These are phyloP conservation scores for Magnaporthiopsis incrustans DNA, from an alignment of 2,329 filamentous ascomycete genomes.

Conservation along the genomic window DNA sequence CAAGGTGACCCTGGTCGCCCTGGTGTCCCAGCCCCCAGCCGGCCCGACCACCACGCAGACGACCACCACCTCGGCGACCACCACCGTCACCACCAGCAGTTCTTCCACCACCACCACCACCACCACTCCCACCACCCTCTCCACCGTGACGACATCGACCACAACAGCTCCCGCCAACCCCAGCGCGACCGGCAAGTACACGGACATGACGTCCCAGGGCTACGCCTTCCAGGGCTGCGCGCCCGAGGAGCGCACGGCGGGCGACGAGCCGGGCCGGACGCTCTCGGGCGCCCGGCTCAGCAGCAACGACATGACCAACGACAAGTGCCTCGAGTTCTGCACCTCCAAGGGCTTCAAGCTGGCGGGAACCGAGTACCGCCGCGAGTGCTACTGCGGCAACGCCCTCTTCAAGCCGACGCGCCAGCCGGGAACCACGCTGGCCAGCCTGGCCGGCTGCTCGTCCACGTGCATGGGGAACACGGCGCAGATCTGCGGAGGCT, in stretches of 20 bases:
- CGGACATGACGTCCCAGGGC: conserved; percentile 17
- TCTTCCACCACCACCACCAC: conserved; percentile 6
- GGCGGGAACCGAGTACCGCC: conserved; percentile 41
- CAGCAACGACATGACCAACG: conserved; percentile 35
- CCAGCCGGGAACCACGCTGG: conserved; percentile 7
- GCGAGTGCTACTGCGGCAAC: conserved; percentile 44
- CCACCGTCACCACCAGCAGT: conserved; percentile 10
- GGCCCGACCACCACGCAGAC: conserved; percentile 6
- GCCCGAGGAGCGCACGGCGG: conserved; percentile 18
- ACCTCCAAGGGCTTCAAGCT: conserved; percentile 33
- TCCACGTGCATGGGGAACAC: conserved; percentile 12
- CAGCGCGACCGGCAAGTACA: conserved; percentile 10
- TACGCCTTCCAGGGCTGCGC: conserved; percentile 20
- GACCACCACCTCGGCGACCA: conserved; percentile 9
- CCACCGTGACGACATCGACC: conserved; percentile 7
- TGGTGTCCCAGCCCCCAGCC: conserved; percentile 8
- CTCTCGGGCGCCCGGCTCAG: conserved; percentile 9
- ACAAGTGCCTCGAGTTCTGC: conserved; percentile 41
- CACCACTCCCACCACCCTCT: conserved; percentile 4
- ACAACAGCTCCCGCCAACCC: conserved; percentile 7
- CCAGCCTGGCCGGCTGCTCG: conserved; percentile 8
- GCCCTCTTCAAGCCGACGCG: conserved; percentile 6
- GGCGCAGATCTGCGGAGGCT: conserved; percentile 13
- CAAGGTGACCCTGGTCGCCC: conserved; percentile 18
- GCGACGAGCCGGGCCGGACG: conserved; percentile 18